Evolutionary conservation across 2,329 filamentous ascomycete genomes (phyloP).

Genomic region (Calonectria leucothoes): DNA sequence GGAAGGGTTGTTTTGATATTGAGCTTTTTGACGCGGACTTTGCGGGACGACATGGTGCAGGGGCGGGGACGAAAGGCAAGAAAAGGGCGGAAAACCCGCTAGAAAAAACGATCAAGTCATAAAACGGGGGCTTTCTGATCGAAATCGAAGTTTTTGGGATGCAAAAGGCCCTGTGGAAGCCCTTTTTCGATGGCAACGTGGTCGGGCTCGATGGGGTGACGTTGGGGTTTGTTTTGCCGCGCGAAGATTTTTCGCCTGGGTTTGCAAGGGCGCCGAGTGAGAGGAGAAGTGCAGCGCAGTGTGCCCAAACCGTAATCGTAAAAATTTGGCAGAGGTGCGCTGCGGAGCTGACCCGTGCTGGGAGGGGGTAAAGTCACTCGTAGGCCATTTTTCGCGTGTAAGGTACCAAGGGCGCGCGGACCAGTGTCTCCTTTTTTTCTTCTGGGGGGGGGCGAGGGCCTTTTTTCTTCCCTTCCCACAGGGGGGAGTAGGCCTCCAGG

Average conservation of each 20-base stretch:
- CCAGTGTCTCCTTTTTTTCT: constrained; percentile 47
- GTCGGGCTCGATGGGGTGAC: constrained; percentile 64
- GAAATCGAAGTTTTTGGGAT: constrained; percentile 63
- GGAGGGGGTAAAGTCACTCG: constrained; percentile 40
- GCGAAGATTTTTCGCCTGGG: constrained; percentile 65
- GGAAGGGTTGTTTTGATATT: constrained; percentile 89
- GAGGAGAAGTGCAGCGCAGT: constrained; percentile 23
- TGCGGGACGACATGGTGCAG: constrained; percentile 71
- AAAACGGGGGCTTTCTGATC: constrained; percentile 67
- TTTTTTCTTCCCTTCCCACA: neutral
- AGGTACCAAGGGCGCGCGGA: constrained; percentile 46
- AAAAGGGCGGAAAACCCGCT: constrained; percentile 67
- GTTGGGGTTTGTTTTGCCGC: constrained; percentile 67
- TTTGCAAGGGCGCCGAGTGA: constrained; percentile 44
- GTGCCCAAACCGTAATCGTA: constrained; percentile 23
- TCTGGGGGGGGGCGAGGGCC: neutral
- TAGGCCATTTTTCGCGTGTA: constrained; percentile 21
- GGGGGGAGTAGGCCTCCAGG: neutral
- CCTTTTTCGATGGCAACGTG: constrained; percentile 66
- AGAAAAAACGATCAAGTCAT: constrained; percentile 74
- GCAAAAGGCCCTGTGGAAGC: constrained; percentile 60
- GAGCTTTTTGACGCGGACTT: constrained; percentile 89
- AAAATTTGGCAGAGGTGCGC: constrained; percentile 30
- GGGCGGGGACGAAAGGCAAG: constrained; percentile 51
- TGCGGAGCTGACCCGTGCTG: constrained; percentile 40